phyloP scores from a whole-genome alignment of 2,329 filamentous ascomycete genomes.

The Alternaria consortialis region DNA sequence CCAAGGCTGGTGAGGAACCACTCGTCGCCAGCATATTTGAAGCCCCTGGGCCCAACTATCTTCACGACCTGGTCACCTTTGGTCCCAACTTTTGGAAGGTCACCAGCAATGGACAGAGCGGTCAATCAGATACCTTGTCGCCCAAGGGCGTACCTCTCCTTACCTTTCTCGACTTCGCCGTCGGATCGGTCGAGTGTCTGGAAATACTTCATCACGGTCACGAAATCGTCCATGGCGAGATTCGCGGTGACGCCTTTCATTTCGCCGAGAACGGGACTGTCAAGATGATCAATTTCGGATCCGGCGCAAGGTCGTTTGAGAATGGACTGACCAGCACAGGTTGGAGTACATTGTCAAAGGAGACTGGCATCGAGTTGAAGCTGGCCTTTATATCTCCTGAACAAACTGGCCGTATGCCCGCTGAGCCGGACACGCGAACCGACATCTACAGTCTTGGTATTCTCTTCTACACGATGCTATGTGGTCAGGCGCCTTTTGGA shows the following conservation, averaged over 20 bases:
- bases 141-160: slow-evolving; percentile 71
- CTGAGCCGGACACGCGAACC: slow-evolving; percentile 84
- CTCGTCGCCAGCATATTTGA: slow-evolving; percentile 85
- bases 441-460: slow-evolving; percentile 94
- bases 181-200: slow-evolving; percentile 84
- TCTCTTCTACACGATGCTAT: slow-evolving; percentile 78
- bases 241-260: slow-evolving; percentile 90
- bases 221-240: slow-evolving; percentile 87
- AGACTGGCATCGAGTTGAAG: slow-evolving; percentile 87
- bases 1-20: slow-evolving; percentile 74
- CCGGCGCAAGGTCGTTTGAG: slow-evolving; percentile 86
- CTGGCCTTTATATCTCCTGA: slow-evolving; percentile 92
- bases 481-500: slow-evolving; percentile 80
- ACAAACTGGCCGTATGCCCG: slow-evolving; percentile 91
- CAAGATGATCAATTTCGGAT: slow-evolving; percentile 84
- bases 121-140: slow-evolving; percentile 22
- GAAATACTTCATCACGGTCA: slow-evolving; percentile 92
- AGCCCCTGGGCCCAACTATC: slow-evolving; percentile 75
- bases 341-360: slow-evolving; percentile 83
- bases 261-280: slow-evolving; percentile 79
- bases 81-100: slow-evolving; percentile 67
- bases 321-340: slow-evolving; percentile 84
- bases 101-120: slow-evolving; percentile 22
- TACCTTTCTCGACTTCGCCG: slow-evolving; percentile 87
- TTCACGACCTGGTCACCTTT: slow-evolving; percentile 76